These are phyloP conservation scores for Hysterangium stoloniferum DNA, from an alignment of 768 basidiomycete genomes.

Conservation along the genomic window DNA sequence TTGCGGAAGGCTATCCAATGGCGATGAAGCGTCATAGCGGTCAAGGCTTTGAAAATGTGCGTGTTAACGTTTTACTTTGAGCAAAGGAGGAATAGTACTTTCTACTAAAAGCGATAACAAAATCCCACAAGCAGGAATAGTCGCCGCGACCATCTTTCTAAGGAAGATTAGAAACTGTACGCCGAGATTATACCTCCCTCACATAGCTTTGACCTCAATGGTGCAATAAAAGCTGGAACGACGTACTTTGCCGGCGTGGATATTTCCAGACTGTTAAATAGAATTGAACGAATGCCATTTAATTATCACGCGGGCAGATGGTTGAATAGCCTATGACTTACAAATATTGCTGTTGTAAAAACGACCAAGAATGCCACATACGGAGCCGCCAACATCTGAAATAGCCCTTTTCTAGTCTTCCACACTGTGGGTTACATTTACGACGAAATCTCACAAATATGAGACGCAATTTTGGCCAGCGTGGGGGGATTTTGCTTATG, in stretches of 20 bases:
- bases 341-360: not conserved
- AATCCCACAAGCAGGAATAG: no score
- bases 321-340: not conserved
- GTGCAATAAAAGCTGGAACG: conserved; percentile 3
- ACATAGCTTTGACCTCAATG: not conserved
- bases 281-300: not conserved
- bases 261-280: not conserved
- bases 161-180: no score
- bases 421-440: not conserved
- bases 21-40: no score
- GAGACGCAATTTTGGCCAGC: not conserved
- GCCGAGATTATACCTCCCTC: no score
- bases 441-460: not conserved
- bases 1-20: no score
- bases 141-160: no score
- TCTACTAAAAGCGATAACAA: no score
- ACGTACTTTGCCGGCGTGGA: not conserved
- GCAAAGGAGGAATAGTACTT: no score
- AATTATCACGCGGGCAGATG: not conserved
- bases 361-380: not conserved
- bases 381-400: conserved; percentile 1
- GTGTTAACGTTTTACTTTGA: no score
- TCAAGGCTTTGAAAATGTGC: no score
- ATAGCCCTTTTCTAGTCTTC: no score
- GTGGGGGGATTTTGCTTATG: not conserved